A percentile compares a stretch with the other conserved stretches of the same genome.
phyloP scores from a whole-genome alignment of 768 basidiomycete genomes.

The Trametes maxima region DNA sequence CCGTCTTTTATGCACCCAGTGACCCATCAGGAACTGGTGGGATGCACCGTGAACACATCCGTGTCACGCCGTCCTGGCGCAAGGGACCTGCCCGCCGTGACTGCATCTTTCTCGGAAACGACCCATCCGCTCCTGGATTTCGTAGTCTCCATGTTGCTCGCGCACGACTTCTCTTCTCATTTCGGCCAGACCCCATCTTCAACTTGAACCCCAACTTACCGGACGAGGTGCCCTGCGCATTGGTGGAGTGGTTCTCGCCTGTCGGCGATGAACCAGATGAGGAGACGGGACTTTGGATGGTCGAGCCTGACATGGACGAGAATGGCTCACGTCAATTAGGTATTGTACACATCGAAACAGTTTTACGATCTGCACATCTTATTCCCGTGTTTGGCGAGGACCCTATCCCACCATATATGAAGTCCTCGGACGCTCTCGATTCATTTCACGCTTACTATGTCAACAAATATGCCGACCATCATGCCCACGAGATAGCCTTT shows the following conservation, averaged over 20 bases:
- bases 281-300: too few species aligned
- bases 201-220: too few species aligned
- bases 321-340: too few species aligned
- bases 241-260: constrained; percentile 8
- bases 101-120: background rate
- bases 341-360: too few species aligned
- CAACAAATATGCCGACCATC: constrained; percentile 12
- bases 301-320: too few species aligned
- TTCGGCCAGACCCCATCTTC: constrained; percentile 34
- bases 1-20: constrained; percentile 33
- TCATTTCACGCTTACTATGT: constrained; percentile 7
- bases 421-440: background rate
- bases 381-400: background rate
- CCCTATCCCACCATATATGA: background rate
- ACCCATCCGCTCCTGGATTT: background rate
- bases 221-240: background rate
- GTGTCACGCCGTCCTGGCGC: constrained; percentile 28
- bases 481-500: constrained; percentile 1
- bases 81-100: constrained; percentile 1
- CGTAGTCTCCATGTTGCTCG: background rate
- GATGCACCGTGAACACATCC: constrained; percentile 33
- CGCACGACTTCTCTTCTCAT: constrained; percentile 27
- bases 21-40: constrained; percentile 29
- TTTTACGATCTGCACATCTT: background rate
- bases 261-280: background rate